Conservation (phyloP, 441 rosid species). For the Populus tomentosa region DNA sequence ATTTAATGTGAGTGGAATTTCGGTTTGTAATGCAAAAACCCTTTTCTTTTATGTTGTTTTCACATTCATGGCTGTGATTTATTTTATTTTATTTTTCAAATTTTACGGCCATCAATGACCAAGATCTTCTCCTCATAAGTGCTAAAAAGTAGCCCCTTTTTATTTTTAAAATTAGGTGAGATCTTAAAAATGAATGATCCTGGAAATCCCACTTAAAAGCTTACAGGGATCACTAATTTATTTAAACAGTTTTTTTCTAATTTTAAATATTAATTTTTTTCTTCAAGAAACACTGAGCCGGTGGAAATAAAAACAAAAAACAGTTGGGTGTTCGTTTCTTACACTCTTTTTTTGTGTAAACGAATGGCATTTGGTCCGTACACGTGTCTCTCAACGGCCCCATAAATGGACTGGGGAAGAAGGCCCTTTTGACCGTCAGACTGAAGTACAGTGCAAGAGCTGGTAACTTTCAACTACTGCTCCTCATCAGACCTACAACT, state of each 20-base stretch:
- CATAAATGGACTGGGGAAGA: conserved; percentile 4
- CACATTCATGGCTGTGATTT: conserved; percentile 1
- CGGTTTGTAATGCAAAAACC: too few relatives aligned
- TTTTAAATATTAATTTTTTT: too few relatives aligned
- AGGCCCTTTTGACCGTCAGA: conserved; percentile 11
- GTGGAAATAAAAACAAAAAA: conserved; percentile 20
- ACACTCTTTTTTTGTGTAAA: neutral
- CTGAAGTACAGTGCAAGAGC: too few relatives aligned
- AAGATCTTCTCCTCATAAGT: neutral
- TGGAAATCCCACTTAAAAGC: too few relatives aligned
- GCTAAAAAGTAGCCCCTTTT: neutral
- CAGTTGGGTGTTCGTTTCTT: conserved; percentile 23
- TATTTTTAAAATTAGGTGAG: too few relatives aligned
- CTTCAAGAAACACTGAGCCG: neutral
- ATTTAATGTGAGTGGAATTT: too few relatives aligned
- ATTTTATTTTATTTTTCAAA: neutral
- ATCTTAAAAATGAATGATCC: too few relatives aligned
- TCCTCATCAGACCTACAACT: too few relatives aligned
- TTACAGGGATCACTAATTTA: neutral
- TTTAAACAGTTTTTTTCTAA: too few relatives aligned
- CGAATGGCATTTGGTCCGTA: neutral
- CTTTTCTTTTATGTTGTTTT: neutral
- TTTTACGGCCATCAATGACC: neutral
- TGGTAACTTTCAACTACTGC: too few relatives aligned
- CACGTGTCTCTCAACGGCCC: conserved; percentile 18